Evolutionary conservation across 1,284 basidiomycete genomes (phyloP).

Genomic region (Naganishia sp.): DNA sequence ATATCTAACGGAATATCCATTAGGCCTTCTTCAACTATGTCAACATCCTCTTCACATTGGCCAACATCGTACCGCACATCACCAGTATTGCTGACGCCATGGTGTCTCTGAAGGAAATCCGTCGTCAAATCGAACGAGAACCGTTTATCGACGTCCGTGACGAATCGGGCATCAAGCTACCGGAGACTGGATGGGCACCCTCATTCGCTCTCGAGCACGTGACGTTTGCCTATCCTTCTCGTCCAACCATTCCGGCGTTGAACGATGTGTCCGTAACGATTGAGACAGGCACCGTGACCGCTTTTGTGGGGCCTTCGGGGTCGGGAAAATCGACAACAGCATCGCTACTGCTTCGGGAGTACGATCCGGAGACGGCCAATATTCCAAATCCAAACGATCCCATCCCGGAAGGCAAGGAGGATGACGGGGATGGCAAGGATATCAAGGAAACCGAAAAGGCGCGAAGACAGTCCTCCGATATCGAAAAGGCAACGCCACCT

Average conservation of each 20-base stretch:
- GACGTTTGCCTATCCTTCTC: constrained; percentile 55
- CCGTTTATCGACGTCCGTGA: constrained; percentile 48
- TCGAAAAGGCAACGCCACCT: constrained; percentile 7
- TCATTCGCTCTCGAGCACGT: constrained; percentile 58
- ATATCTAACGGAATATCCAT: neutral
- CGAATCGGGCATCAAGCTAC: constrained; percentile 36
- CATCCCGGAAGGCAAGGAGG: constrained; percentile 25
- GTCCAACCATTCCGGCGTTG: constrained; percentile 61
- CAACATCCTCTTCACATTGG: constrained; percentile 43
- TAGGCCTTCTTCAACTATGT: constrained; percentile 42
- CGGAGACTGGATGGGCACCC: constrained; percentile 22
- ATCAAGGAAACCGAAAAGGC: constrained; percentile 2
- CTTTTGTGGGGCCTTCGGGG: constrained; percentile 55
- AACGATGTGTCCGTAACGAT: constrained; percentile 51
- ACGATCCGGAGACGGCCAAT: constrained; percentile 48
- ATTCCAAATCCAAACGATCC: constrained; percentile 29
- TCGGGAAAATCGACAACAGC: constrained; percentile 56
- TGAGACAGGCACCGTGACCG: constrained; percentile 49
- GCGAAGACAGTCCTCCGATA: constrained; percentile 18
- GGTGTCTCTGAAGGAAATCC: constrained; percentile 35
- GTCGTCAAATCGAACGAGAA: constrained; percentile 47
- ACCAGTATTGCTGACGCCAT: constrained; percentile 39
- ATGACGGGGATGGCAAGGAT: constrained; percentile 31
- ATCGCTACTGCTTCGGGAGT: constrained; percentile 52
- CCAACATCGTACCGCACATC: constrained; percentile 46